Evolutionary conservation across 192 early-diverging fungal genomes (phyloP), one percentile per base, ranked within the genome.

Genomic region (Jimgerdemannia lactiflua): DNA sequence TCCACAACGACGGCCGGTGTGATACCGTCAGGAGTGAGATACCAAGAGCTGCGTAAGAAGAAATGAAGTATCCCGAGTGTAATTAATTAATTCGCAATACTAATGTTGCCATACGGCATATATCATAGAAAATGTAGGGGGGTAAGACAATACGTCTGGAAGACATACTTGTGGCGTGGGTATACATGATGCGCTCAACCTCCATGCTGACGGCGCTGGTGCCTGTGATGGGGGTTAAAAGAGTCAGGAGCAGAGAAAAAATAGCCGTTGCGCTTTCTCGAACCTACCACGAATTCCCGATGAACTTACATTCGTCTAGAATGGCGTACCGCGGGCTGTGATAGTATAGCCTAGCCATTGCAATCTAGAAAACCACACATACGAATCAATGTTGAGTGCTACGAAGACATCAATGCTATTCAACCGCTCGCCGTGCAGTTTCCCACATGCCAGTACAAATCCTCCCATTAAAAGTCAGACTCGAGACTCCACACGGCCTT

Each of bases 321-420:
- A 99, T 96, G 49, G 96, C 98, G 83, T 91, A 99, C 74, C 89
- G 89, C 18, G 98, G 98, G 42, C 87, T 86, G 83, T 99, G 98
- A 88, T 98, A 99, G 82, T 97, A 99, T 71, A 99, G 86, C 43
- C 98, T 84, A 18, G 97, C 97, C 96, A 98, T 96, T 18, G 94
- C 95, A 77, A 99, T 94, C 76, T 91, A 65, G 29, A 41, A 42
- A 43, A 43, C 18, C 63, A 70, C n/a, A 39, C 70, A 70, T 3
- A 6, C 71, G 59, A 39, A 17, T 41, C 8, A 4, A 71, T 7
- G 65, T 75, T 29, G 29, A 29, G 29, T 29, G 29, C 29, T 29
- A 29, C 29, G 29, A 29, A 29, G 29, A 29, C 29, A 29, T 29
- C 29, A 29, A 29, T 29, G 1, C 29, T 29, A 29, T 29, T 29